Evolutionary conservation across 2,329 filamentous ascomycete genomes (phyloP).

Genomic region (Davidsoniella eucalypti): DNA sequence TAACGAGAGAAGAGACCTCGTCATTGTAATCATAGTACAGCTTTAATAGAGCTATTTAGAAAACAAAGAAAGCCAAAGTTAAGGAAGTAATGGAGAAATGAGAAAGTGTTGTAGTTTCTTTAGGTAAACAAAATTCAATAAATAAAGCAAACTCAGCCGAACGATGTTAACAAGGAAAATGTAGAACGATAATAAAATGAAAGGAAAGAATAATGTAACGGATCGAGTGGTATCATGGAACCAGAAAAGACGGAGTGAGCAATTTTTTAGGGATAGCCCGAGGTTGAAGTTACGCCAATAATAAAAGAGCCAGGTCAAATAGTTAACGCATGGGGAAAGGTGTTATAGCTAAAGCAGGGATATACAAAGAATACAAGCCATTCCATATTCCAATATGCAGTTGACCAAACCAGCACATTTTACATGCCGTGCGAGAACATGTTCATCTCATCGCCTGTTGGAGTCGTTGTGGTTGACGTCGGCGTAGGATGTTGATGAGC

Average conservation of each 20-base stretch:
- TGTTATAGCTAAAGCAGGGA: no score
- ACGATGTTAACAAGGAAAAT: slow-evolving; percentile 10
- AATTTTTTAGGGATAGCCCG: slow-evolving; percentile 8
- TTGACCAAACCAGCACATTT: slow-evolving; percentile 22
- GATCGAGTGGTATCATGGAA: slow-evolving; percentile 13
- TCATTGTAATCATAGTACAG: no score
- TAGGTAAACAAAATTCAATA: neutral
- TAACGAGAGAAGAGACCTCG: no score
- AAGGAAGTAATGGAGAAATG: neutral
- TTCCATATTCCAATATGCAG: neutral
- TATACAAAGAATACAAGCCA: neutral
- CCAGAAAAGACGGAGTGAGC: slow-evolving; percentile 15
- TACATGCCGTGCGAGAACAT: slow-evolving; percentile 86
- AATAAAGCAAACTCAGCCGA: no score
- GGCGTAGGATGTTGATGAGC: slow-evolving; percentile 7
- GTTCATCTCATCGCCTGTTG: slow-evolving; percentile 67
- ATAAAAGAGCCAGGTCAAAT: no score
- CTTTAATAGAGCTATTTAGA: no score
- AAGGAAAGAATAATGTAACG: slow-evolving; percentile 6
- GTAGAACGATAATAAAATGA: slow-evolving; percentile 4
- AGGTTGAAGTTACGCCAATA: no score
- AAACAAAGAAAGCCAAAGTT: neutral
- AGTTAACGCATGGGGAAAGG: no score
- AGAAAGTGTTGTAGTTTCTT: neutral
- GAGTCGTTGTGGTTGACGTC: slow-evolving; percentile 11